These are phyloP conservation scores for Articulospora tetracladia DNA, from an alignment of 495 filamentous ascomycete genomes.

Conservation along the genomic window DNA sequence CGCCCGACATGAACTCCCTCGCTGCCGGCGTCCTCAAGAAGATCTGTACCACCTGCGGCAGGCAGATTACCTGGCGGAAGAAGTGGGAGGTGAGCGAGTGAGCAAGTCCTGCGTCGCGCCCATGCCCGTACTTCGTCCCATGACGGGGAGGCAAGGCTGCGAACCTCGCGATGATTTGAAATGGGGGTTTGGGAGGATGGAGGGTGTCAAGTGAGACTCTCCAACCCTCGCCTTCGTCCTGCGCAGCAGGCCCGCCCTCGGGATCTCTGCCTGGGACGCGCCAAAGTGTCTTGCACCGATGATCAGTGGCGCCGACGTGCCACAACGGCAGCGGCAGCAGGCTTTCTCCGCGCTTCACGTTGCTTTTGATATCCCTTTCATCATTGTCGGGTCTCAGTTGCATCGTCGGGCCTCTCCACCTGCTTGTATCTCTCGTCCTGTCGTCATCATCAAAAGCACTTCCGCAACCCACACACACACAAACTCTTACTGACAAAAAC, in stretches of 20 bases:
- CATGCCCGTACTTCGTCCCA: too few relatives aligned
- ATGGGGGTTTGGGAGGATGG: neutral
- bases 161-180: neutral
- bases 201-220: slow-evolving; percentile 5
- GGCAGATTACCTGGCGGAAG: slow-evolving; percentile 14
- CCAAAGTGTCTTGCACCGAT: neutral
- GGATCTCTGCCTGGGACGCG: neutral
- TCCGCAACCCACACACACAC: too few relatives aligned
- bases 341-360: neutral
- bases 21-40: neutral
- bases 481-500: too few relatives aligned
- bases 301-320: neutral
- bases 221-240: neutral
- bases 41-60: slow-evolving; percentile 12
- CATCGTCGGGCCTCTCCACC: neutral
- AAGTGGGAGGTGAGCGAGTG: slow-evolving; percentile 14
- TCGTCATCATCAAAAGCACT: neutral
- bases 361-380: slow-evolving; percentile 4
- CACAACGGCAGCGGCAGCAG: neutral
- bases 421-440: neutral
- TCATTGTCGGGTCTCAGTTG: neutral
- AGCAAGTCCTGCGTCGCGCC: neutral
- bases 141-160: too few relatives aligned
- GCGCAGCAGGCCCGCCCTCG: neutral
- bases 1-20: slow-evolving; percentile 4